Conservation (phyloP, 495 filamentous ascomycete species). For the Pseudoneurospora amorphoporcata region DNA sequence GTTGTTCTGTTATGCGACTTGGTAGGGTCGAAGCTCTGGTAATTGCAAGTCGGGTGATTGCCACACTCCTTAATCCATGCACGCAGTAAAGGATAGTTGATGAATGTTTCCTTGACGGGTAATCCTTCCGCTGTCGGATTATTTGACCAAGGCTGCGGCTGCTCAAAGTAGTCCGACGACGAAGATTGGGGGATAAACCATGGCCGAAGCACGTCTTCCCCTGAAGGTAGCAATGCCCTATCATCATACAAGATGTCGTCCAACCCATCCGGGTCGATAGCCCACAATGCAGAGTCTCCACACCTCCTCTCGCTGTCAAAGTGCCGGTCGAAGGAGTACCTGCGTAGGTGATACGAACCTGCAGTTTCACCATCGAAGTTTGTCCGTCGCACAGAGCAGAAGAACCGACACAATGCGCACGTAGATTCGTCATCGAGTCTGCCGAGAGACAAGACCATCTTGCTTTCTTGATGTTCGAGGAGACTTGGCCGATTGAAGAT, state of each 20-base stretch:
- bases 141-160: neutral
- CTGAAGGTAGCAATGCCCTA: too few species aligned
- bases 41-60: neutral
- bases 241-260: too few species aligned
- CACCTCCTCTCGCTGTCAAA: neutral
- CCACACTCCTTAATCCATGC: neutral
- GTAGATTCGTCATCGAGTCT: neutral
- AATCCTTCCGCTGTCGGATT: neutral
- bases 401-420: neutral
- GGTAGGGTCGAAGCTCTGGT: fast-evolving
- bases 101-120: neutral
- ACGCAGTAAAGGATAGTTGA: neutral
- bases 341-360: neutral
- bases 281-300: neutral
- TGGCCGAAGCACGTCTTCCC: too few species aligned
- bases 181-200: neutral
- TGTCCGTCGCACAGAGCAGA: neutral
- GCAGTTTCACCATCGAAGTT: neutral
- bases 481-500: neutral
- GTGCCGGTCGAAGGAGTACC: fast-evolving
- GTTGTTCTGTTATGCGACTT: neutral
- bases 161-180: too few species aligned
- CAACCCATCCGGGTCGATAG: neutral
- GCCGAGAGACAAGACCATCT: neutral
- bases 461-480: neutral